Conservation (phyloP, 306 rosid species). For the Cyamopsis tetragonoloba region DNA sequence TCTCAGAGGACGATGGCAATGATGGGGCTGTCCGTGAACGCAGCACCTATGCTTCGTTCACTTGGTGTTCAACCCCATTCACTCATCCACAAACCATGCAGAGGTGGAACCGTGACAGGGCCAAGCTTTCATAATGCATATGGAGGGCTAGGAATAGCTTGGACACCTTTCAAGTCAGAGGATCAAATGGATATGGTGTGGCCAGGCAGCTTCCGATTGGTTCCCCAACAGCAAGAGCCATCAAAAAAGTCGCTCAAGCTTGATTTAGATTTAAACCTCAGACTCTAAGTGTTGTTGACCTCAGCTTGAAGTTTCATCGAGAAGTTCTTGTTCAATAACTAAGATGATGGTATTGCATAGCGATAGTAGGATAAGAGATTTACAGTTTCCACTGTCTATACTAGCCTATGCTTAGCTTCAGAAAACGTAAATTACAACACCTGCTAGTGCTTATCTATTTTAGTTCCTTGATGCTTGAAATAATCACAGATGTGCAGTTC, state of each 20-base stretch:
- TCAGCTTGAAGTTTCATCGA: constrained; percentile 13
- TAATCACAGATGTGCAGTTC: constrained; percentile 30
- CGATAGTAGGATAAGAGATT: constrained; percentile 25
- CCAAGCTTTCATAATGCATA: constrained; percentile 57
- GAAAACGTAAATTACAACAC: constrained; percentile 10
- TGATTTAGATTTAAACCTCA: constrained; percentile 79
- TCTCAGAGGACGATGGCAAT: constrained; percentile 67
- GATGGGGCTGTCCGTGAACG: constrained; percentile 53
- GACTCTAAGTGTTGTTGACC: constrained; percentile 42
- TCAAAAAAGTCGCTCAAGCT: constrained; percentile 50
- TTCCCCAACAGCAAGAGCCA: constrained; percentile 40
- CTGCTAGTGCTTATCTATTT: neutral
- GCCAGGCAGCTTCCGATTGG: constrained; percentile 91
- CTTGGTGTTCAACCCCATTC: constrained; percentile 83
- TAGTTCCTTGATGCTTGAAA: constrained; percentile 31
- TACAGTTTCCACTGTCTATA: constrained; percentile 23
- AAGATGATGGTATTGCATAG: constrained; percentile 28
- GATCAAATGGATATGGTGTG: constrained; percentile 55
- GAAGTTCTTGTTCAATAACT: constrained; percentile 23
- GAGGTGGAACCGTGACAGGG: constrained; percentile 42
- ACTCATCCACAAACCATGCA: constrained; percentile 61
- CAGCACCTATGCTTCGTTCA: constrained; percentile 46
- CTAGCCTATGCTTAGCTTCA: constrained; percentile 16
- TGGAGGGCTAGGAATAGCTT: constrained; percentile 44
- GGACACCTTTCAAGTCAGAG: constrained; percentile 48